Evolutionary conservation across 345 rosid species (phyloP).

Genomic region (Draba incana): DNA sequence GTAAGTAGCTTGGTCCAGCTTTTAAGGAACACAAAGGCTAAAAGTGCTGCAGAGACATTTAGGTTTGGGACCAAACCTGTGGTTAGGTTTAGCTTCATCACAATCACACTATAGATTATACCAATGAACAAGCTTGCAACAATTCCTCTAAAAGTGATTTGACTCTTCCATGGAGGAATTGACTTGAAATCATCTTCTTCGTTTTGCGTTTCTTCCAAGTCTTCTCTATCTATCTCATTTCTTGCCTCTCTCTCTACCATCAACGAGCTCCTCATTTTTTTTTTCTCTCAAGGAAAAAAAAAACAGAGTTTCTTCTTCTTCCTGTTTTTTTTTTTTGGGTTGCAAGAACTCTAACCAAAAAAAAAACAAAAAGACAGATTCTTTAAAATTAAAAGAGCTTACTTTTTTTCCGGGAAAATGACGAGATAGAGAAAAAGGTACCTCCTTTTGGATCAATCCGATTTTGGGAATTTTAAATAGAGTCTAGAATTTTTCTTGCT

Average conservation of each 20-base stretch:
- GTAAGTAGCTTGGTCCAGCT: constrained; percentile 84
- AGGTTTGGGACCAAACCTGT: constrained; percentile 95
- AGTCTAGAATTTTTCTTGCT: constrained; percentile 19
- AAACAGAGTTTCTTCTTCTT: constrained; percentile 22
- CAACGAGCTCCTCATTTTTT: constrained; percentile 28
- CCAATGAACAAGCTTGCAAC: constrained; percentile 76
- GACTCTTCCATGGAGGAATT: constrained; percentile 74
- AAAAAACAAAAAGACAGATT: constrained; percentile 28
- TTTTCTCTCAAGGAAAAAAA: too few relatives aligned
- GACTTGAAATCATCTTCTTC: constrained; percentile 52
- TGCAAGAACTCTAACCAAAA: not conserved
- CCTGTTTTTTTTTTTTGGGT: not conserved
- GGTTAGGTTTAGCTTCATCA: constrained; percentile 85
- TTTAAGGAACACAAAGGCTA: constrained; percentile 70
- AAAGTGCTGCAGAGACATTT: constrained; percentile 93
- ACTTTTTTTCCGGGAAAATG: not conserved
- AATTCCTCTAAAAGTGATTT: constrained; percentile 77
- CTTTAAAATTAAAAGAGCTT: constrained; percentile 10
- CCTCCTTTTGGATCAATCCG: constrained; percentile 40
- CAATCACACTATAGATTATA: constrained; percentile 78
- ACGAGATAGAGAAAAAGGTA: constrained; percentile 8
- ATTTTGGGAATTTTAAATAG: constrained; percentile 27
- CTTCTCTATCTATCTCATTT: constrained; percentile 40
- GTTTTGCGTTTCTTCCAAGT: constrained; percentile 43
- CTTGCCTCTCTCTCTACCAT: constrained; percentile 32